Base-by-base conservation (phyloP, 192 early-diverging fungal genomes). In the Podila epicladia region DNA sequence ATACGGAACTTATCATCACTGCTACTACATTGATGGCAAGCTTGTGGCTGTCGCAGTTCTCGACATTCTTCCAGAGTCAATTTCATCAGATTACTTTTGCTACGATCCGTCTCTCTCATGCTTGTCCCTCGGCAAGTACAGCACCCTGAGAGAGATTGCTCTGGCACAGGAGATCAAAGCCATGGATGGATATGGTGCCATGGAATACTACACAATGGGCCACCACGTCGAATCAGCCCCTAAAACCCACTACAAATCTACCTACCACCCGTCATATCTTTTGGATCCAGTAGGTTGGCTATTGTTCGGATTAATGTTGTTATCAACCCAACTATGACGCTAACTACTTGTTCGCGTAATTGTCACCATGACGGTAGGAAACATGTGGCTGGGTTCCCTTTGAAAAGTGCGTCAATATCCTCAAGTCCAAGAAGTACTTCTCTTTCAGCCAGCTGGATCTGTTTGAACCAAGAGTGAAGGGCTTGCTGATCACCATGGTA, bases 201-300 rank as follows among this genome's bases (percentile, higher is more conserved):
- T 86, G 61, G 96, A 93, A 84, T 99, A 99, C 82, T 97, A 97
- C 73, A 94, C 97, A 58, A 64, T 82, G 94, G 94, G 98, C 2
- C 97, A 91, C 76, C 97, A 95, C 76, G 94, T 99, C 53, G 94
- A 97, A 33, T 85, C 86, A 9, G 97, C 96, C 65, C 85, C 82
- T 28, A 98, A 99, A 77, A 99, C 98, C 93, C 85, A 88, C 19
- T 99, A 98, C 84, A 99, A 99, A 82, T 92, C 89, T 5, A 88
- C 92, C 48, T 97, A 93, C 85, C 85, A 89, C 32, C 96, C 97
- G 2, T 94, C 95, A 0, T 91, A 93, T 22, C 83, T 99, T 45
- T 85, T 95, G 31, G 96, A 97, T 65, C 90, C 94, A 51, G 84
- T 85, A 75, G 29, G 74, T 65, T 20, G 11, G 32, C 12, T 7